Evolutionary conservation across 164 flowering plant genomes (phyloP).

Genomic region (Vitis riparia): DNA sequence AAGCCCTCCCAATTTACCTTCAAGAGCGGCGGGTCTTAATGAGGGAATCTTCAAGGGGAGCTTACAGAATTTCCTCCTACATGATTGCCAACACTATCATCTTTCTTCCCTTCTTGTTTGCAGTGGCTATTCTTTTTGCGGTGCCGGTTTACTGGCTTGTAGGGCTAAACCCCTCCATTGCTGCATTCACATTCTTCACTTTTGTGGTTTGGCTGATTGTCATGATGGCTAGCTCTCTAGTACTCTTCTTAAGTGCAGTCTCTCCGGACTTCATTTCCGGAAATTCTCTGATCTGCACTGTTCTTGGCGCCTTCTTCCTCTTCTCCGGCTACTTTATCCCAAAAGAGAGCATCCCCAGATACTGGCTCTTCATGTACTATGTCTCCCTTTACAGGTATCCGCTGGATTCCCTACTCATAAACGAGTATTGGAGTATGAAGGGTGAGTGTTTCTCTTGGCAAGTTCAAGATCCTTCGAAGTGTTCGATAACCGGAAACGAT

Average conservation of each 20-base stretch:
- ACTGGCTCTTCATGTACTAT: conserved; percentile 95
- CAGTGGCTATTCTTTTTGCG: conserved; percentile 68
- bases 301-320: conserved; percentile 86
- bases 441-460: conserved; percentile 60
- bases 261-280: conserved; percentile 89
- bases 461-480: conserved; percentile 14
- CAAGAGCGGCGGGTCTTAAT: conserved; percentile 80
- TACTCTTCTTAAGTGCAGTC: conserved; percentile 80
- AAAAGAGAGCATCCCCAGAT: conserved; percentile 78
- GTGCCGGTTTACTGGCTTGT: conserved; percentile 87
- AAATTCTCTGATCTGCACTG: conserved; percentile 82
- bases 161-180: conserved; percentile 74
- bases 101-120: conserved; percentile 76
- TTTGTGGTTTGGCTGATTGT: conserved; percentile 86
- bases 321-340: conserved; percentile 98
- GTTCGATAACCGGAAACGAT: conserved; percentile 67
- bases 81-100: conserved; percentile 82
- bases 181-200: conserved; percentile 67
- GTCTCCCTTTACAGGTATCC: conserved; percentile 85
- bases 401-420: conserved; percentile 64
- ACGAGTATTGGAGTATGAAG: conserved; percentile 77
- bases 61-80: conserved; percentile 85
- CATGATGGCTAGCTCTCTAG: conserved; percentile 87
- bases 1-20: conserved; percentile 91
- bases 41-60: conserved; percentile 87